phyloP scores from a whole-genome alignment of 1,139 yeast genomes.

The Waltiozyma sp. region DNA sequence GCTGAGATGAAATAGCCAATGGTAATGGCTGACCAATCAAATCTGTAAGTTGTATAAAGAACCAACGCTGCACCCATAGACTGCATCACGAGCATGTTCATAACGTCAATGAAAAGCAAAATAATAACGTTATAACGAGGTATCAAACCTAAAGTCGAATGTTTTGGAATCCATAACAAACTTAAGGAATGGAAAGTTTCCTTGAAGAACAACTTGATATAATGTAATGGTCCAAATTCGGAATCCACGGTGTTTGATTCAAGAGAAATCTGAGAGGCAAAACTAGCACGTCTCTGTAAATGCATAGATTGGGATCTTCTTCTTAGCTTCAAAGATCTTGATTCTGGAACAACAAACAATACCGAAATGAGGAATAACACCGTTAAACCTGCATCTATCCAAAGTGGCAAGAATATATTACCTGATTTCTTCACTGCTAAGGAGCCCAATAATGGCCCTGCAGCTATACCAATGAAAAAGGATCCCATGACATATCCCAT shows the following conservation, averaged over 20 bases:
- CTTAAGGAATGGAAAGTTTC: slow-evolving; percentile 19
- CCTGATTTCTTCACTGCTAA: slow-evolving; percentile 20
- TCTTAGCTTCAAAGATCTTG: slow-evolving; percentile 38
- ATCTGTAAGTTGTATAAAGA: slow-evolving; percentile 47
- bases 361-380: slow-evolving; percentile 24
- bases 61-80: slow-evolving; percentile 36
- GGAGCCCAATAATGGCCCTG: slow-evolving; percentile 57
- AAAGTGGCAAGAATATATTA: slow-evolving; percentile 20
- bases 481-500: slow-evolving; percentile 50
- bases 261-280: slow-evolving; percentile 20
- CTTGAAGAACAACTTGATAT: slow-evolving; percentile 1
- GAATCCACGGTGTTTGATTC: background rate
- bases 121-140: slow-evolving; percentile 36
- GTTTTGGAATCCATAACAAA: slow-evolving; percentile 30
- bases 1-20: slow-evolving; percentile 51
- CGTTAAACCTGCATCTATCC: slow-evolving; percentile 14
- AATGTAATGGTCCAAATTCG: background rate
- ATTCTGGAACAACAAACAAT: slow-evolving; percentile 41
- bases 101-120: slow-evolving; percentile 37
- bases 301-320: slow-evolving; percentile 27
- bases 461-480: slow-evolving; percentile 47
- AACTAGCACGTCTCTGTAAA: slow-evolving; percentile 21
- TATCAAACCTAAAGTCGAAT: slow-evolving; percentile 21
- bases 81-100: slow-evolving; percentile 23
- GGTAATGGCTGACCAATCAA: slow-evolving; percentile 47